phyloP scores from a whole-genome alignment of 345 rosid species.

The Trapa bicornis region DNA sequence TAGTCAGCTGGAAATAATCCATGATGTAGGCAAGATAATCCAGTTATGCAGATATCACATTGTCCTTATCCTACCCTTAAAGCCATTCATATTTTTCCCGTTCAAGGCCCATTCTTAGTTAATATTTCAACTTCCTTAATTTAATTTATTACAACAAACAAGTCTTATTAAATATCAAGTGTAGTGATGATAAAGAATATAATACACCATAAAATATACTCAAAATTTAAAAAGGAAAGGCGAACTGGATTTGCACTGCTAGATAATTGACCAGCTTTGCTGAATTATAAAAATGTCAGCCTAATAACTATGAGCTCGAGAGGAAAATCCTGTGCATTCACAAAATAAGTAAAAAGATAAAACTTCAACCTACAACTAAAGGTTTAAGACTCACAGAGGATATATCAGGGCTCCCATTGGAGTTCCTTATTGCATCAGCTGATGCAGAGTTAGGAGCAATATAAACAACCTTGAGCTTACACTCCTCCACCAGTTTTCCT shows the following conservation, averaged over 20 bases:
- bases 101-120: neutral
- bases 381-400: slow-evolving; percentile 41
- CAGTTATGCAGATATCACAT: neutral
- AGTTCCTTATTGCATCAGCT: slow-evolving; percentile 31
- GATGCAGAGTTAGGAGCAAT: slow-evolving; percentile 40
- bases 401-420: slow-evolving; percentile 37
- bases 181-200: neutral
- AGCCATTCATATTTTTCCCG: neutral
- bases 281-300: neutral
- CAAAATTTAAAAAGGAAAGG: too few relatives aligned
- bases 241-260: too few relatives aligned
- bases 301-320: neutral
- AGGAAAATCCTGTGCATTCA: neutral
- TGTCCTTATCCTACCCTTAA: neutral
- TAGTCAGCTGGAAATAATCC: neutral
- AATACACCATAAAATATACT: neutral
- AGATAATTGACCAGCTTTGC: neutral
- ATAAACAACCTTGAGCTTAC: slow-evolving; percentile 80
- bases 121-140: neutral
- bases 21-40: neutral
- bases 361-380: neutral
- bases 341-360: neutral
- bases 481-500: slow-evolving; percentile 62
- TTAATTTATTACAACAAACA: neutral
- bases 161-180: neutral